A percentile compares a stretch with the other conserved stretches of the same genome.
These are phyloP conservation scores for Erigeron philadelphicus DNA, from an alignment of 140 eudicot genomes.

Conservation along the genomic window DNA sequence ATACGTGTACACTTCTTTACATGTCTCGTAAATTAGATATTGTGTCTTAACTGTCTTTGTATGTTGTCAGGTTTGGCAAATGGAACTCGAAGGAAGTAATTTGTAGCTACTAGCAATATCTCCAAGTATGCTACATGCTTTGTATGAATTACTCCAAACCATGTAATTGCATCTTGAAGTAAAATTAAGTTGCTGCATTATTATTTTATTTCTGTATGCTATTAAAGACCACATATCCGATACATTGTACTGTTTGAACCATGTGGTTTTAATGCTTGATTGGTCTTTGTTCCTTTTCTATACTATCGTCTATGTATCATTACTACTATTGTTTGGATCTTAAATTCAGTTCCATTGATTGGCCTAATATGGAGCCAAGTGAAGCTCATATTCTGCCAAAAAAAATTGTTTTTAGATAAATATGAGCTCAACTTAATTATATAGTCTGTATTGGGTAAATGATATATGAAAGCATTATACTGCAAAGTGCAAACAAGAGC, in stretches of 20 bases:
- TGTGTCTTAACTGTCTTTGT: background rate
- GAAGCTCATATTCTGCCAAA: too few species aligned
- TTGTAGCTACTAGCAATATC: background rate
- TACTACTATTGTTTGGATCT: too few species aligned
- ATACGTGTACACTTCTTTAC: background rate
- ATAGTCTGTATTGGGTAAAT: too few species aligned
- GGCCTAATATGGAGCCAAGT: too few species aligned
- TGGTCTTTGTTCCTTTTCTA: background rate
- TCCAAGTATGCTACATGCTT: background rate
- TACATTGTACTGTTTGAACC: background rate
- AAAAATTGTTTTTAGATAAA: too few species aligned
- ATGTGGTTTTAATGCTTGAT: background rate
- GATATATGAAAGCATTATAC: too few species aligned
- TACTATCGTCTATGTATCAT: background rate
- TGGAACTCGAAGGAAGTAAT: background rate
- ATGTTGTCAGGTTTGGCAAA: conserved; percentile 10
- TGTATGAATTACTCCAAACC: background rate
- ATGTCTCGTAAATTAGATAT: background rate
- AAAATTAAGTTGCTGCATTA: conserved; percentile 5
- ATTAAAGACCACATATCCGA: background rate
- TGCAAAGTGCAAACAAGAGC: too few species aligned
- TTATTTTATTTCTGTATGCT: background rate
- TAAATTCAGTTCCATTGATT: too few species aligned
- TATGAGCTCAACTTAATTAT: too few species aligned
- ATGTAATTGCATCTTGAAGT: conserved; percentile 5